These are phyloP conservation scores for Colletotrichum coccodes DNA, from an alignment of 2,329 filamentous ascomycete genomes.

Conservation along the genomic window DNA sequence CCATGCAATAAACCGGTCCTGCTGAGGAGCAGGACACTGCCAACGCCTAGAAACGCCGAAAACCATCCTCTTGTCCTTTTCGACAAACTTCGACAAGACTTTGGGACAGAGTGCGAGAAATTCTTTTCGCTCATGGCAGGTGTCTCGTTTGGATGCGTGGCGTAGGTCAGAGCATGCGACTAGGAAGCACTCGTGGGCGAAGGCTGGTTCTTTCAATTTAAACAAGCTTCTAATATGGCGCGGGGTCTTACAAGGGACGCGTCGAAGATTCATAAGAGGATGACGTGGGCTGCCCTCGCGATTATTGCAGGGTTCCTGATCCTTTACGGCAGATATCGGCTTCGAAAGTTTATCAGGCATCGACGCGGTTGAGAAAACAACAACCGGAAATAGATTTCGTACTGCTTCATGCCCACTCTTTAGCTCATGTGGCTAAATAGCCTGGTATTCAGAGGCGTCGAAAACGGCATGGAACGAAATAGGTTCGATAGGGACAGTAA, in stretches of 20 bases:
- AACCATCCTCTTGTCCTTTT: background rate
- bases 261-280: background rate
- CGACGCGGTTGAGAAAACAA: background rate
- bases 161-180: background rate
- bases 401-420: too few relatives aligned
- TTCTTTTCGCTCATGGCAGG: background rate
- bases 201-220: background rate
- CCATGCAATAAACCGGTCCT: background rate
- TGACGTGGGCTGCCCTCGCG: background rate
- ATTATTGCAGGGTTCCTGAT: background rate
- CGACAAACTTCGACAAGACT: too few relatives aligned
- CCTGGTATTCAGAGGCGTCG: too few relatives aligned
- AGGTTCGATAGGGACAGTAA: too few relatives aligned
- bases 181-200: background rate
- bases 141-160: too few relatives aligned
- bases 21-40: background rate
- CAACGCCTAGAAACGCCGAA: background rate
- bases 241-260: background rate
- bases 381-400: too few relatives aligned
- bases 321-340: background rate
- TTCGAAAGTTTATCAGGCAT: background rate
- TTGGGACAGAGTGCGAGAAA: background rate
- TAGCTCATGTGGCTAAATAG: too few relatives aligned
- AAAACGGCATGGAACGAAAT: too few relatives aligned
- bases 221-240: background rate